phyloP scores from a whole-genome alignment of 495 filamentous ascomycete genomes.

The Aspergillus ellipticus region DNA sequence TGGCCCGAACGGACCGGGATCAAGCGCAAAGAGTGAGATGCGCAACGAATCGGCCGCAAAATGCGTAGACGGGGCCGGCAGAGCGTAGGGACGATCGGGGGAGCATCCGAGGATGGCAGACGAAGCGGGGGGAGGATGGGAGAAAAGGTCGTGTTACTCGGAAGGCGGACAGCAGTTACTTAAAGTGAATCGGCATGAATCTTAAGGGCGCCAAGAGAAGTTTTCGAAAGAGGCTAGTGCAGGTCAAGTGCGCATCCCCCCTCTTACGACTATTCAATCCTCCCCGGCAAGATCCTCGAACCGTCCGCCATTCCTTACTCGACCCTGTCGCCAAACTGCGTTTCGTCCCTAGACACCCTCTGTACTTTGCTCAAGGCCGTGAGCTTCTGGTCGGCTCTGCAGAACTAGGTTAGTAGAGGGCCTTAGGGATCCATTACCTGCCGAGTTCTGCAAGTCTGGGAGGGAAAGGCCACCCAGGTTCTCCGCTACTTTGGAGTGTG shows the following conservation, averaged over 20 bases:
- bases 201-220: constrained; percentile 20
- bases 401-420: constrained; percentile 17
- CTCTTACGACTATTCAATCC: constrained; percentile 26
- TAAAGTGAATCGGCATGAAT: neutral
- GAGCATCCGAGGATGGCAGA: neutral
- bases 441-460: constrained; percentile 34
- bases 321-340: constrained; percentile 5
- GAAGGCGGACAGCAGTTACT: constrained; percentile 2
- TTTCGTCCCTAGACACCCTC: neutral
- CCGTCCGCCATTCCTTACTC: constrained; percentile 3
- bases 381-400: constrained; percentile 12
- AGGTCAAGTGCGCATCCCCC: constrained; percentile 24
- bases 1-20: constrained; percentile 10
- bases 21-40: neutral
- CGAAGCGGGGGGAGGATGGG: neutral
- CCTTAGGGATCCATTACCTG: constrained; percentile 18
- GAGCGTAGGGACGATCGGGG: neutral
- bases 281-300: constrained; percentile 24
- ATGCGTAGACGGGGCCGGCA: neutral
- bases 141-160: neutral
- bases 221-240: constrained; percentile 19
- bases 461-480: constrained; percentile 21
- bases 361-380: neutral
- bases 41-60: neutral
- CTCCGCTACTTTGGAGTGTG: constrained; percentile 21